These are phyloP conservation scores for Truncatella angustata DNA, from an alignment of 2,329 filamentous ascomycete species.

Conservation along the genomic window DNA sequence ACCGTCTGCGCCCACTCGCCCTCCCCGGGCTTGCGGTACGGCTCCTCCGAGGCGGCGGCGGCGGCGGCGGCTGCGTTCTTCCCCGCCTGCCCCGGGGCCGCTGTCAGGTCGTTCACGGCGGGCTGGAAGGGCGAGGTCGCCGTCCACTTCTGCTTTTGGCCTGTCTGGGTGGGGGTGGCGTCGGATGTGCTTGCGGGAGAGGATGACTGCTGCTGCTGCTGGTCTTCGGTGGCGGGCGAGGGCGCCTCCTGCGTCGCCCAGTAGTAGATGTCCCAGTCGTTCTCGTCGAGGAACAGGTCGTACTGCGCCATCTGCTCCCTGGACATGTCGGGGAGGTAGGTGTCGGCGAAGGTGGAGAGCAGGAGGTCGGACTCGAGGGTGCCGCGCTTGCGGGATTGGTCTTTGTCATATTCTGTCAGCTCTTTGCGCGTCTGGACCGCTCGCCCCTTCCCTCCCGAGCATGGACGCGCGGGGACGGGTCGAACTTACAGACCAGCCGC, in stretches of 20 bases:
- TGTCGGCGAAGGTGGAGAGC: conserved; percentile 89
- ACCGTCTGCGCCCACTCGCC: conserved; percentile 98
- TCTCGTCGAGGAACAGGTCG: conserved; percentile 93
- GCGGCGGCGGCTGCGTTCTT: conserved; percentile 25
- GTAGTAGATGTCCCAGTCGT: conserved; percentile 99
- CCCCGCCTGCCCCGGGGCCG: conserved; percentile 8
- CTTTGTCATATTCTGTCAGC: conserved; percentile 51
- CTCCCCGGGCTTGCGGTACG: conserved; percentile 32
- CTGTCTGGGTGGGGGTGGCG: conserved; percentile 24
- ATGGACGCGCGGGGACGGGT: conserved; percentile 1
- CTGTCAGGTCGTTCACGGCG: conserved; percentile 17
- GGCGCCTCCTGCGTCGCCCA: conserved; percentile 88
- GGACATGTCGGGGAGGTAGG: conserved; percentile 73
- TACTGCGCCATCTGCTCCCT: conserved; percentile 74
- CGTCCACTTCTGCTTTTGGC: conserved; percentile 5
- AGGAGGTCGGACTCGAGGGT: conserved; percentile 95
- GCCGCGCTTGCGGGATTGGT: conserved; percentile 95
- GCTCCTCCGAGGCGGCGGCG: conserved; percentile 30
- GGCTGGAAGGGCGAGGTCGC: conserved; percentile 12
- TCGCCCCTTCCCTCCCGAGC: too few species aligned
- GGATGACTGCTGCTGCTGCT: conserved; percentile 13
- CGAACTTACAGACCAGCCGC: conserved; percentile 66
- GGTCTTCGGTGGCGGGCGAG: conserved; percentile 40
- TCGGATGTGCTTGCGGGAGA: conserved; percentile 6
- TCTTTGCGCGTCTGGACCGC: too few species aligned